Evolutionary conservation across 2,329 filamentous ascomycete species (phyloP), one percentile per base, ranked within the genome.

Genomic region (Claviceps sp.): DNA sequence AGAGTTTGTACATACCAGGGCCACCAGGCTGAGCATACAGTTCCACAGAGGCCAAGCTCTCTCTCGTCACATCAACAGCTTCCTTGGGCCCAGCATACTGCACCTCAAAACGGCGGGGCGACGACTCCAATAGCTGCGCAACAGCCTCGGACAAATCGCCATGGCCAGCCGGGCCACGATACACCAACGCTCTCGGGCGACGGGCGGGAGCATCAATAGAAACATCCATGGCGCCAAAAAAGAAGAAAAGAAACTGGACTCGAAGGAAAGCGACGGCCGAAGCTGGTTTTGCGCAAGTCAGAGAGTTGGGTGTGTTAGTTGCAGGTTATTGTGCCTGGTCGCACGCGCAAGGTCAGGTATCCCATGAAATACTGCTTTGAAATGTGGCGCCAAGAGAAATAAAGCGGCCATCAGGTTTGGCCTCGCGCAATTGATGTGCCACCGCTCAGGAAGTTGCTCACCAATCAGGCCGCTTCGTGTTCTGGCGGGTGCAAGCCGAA

Each of bases 21-120:
- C 60, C 60, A 26, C 60, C 60, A 0, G 57, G 53, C 41, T 57
- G 56, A 9, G 60, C 59, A 51, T 59, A 56, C 2, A 61, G 37
- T 5, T 57, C 20, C 7, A 56, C 56, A 4, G 51, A 37, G 20
- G 47, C 48, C 45, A 62, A 48, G 30, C 20, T 56, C 2, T 57
- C 57, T 5, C 50, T 34, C 4, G 51, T 50, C 5, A 59, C 45
- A 14, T 60, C 48, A 3, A 59, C 43, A 14, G 53, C 54, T 30
- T 62, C 55, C 2, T 54, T 43, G 1, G 60, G 58, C 6, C 56
- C 59, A 26, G 51, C 58, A 43, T 55, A 62, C 2, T 47, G 51
- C 14, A 61, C 59, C 6, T 57, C 47, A 2, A 62, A 61, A 4
- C 56, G 53, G 22, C 49, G 55, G 2, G 54, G 40, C 1, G 58